Evolutionary conservation across 305 asterid genomes (phyloP).

Genomic region (Fraxinus dipetala): DNA sequence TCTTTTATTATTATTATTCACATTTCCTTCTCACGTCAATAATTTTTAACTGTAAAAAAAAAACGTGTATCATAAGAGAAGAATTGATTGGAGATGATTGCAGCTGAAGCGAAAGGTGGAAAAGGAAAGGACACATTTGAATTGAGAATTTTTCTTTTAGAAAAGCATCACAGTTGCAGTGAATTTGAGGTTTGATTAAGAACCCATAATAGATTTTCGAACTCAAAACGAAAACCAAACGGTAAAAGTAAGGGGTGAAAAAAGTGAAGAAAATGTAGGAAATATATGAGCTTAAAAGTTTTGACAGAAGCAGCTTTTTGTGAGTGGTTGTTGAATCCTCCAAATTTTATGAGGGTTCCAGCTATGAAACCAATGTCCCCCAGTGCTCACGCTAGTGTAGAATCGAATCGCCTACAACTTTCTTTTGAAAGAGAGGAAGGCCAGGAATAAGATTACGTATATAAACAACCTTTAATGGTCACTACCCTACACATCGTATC

Average conservation of each 20-base stretch:
- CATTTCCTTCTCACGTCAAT: background rate
- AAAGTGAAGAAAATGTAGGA: background rate
- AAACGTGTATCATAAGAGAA: no score
- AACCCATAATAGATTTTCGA: background rate
- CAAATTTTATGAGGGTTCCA: background rate
- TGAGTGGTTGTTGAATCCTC: slow-evolving; percentile 1
- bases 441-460: background rate
- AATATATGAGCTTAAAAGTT: background rate
- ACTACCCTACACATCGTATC: slow-evolving; percentile 13
- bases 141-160: background rate
- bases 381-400: background rate
- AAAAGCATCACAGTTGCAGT: background rate
- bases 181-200: background rate
- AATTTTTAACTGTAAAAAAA: no score
- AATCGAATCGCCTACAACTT: background rate
- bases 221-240: background rate
- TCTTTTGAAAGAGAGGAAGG: background rate
- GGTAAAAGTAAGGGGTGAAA: background rate
- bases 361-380: background rate
- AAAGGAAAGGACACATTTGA: background rate
- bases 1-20: background rate
- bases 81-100: background rate
- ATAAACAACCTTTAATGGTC: background rate
- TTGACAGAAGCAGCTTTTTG: background rate
- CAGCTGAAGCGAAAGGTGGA: background rate